These are phyloP conservation scores for Eurotiales sp. DNA, from an alignment of 2,329 filamentous ascomycete genomes.

Conservation along the genomic window DNA sequence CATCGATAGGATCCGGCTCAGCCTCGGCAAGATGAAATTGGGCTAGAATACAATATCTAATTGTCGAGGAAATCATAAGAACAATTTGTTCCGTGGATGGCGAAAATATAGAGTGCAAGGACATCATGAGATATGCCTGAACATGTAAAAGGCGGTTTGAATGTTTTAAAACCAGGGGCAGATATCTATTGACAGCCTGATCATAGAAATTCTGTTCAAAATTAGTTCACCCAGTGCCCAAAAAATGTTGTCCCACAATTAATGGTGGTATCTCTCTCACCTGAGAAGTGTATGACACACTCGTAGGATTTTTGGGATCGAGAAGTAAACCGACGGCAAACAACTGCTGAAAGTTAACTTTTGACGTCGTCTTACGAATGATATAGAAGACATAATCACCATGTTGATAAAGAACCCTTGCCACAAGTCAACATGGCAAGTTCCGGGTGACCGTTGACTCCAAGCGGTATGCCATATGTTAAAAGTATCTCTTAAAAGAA, in stretches of 20 bases:
- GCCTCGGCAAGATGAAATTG: slow-evolving; percentile 1
- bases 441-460: background rate
- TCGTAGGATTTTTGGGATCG: slow-evolving; percentile 3
- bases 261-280: too few relatives aligned
- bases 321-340: background rate
- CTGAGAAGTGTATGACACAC: slow-evolving; percentile 4
- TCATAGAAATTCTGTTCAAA: background rate
- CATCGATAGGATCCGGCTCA: background rate
- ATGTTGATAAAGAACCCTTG: slow-evolving; percentile 4
- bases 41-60: background rate
- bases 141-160: background rate
- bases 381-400: background rate
- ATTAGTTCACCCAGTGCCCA: too few relatives aligned
- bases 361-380: too few relatives aligned
- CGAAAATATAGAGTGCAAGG: background rate
- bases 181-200: background rate
- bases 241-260: too few relatives aligned
- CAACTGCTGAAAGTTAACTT: background rate
- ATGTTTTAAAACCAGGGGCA: background rate
- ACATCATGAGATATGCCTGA: slow-evolving; percentile 2
- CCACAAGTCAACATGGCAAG: background rate
- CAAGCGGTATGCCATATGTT: background rate
- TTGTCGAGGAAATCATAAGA: background rate
- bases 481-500: background rate
- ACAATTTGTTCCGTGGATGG: background rate